These are phyloP conservation scores for sweet orange (Citrus sinensis) DNA, from an alignment of 345 rosid species.

Conservation along the genomic window DNA sequence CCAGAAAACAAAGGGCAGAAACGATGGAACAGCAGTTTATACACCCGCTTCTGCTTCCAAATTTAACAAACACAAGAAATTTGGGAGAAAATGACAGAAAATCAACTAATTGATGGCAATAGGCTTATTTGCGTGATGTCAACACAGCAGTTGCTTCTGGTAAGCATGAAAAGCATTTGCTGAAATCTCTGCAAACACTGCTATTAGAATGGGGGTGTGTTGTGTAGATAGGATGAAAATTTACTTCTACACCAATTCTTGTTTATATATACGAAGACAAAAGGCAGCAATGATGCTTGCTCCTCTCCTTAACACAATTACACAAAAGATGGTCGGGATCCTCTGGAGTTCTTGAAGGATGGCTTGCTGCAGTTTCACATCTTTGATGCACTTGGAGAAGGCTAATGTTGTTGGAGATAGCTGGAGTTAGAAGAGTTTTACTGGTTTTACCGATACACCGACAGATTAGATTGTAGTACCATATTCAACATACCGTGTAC, in stretches of 20 bases:
- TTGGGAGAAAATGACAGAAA: conserved; percentile 16
- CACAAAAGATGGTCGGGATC: neutral
- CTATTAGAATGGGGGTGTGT: neutral
- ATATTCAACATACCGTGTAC: neutral
- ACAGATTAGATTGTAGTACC: neutral
- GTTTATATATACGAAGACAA: neutral
- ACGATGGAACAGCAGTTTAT: neutral
- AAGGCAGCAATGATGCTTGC: neutral
- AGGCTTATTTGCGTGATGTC: neutral
- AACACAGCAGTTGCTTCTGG: neutral
- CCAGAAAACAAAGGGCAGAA: neutral
- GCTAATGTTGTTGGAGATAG: neutral
- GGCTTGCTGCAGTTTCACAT: neutral
- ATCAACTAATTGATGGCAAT: neutral
- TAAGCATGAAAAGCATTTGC: neutral
- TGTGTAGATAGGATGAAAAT: neutral
- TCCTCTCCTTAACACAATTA: neutral
- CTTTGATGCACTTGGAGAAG: neutral
- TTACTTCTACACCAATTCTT: neutral
- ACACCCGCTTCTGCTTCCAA: conserved; percentile 12
- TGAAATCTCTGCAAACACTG: neutral
- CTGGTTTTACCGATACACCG: neutral
- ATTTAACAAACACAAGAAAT: conserved; percentile 7
- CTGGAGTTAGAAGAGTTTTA: neutral
- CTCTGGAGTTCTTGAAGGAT: neutral